phyloP scores from a whole-genome alignment of 176 grass and related monocot genomes.

The Dendrocalamus sinicus region DNA sequence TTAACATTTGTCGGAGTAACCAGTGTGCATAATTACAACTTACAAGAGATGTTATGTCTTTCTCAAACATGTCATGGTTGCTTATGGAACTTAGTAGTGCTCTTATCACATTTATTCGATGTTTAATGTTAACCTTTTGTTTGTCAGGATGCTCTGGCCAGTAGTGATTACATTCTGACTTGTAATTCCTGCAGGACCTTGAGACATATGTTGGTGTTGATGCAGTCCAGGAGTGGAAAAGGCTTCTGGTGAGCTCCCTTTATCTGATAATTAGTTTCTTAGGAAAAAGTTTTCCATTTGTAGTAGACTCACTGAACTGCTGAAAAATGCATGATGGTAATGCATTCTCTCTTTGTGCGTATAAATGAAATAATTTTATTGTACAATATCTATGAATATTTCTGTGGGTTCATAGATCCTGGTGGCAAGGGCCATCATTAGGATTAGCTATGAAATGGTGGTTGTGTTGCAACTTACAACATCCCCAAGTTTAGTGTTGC shows the following conservation, averaged over 20 bases:
- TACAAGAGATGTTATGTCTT: no score
- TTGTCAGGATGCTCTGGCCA: not conserved
- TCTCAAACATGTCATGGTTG: no score
- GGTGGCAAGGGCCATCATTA: not conserved
- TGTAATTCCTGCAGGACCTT: slow-evolving; percentile 68
- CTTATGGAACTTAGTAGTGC: no score
- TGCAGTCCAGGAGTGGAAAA: slow-evolving; percentile 87
- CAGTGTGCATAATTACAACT: no score
- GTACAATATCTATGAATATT: not conserved
- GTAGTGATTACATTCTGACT: slow-evolving; percentile 11
- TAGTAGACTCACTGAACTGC: not conserved
- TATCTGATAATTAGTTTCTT: no score
- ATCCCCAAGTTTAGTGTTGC: not conserved
- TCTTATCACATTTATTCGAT: slow-evolving; percentile 14
- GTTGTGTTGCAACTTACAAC: not conserved
- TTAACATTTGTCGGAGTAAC: no score
- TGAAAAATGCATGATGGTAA: not conserved
- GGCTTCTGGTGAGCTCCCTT: no score
- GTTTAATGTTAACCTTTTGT: not conserved
- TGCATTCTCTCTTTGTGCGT: not conserved
- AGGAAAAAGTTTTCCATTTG: no score
- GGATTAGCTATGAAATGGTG: slow-evolving; percentile 1
- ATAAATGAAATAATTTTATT: slow-evolving; percentile 13
- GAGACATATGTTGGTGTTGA: slow-evolving; percentile 74
- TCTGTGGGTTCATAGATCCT: slow-evolving; percentile 15